phyloP scores from a whole-genome alignment of 2,329 filamentous ascomycete species.

The Graphilbum fragrans region DNA sequence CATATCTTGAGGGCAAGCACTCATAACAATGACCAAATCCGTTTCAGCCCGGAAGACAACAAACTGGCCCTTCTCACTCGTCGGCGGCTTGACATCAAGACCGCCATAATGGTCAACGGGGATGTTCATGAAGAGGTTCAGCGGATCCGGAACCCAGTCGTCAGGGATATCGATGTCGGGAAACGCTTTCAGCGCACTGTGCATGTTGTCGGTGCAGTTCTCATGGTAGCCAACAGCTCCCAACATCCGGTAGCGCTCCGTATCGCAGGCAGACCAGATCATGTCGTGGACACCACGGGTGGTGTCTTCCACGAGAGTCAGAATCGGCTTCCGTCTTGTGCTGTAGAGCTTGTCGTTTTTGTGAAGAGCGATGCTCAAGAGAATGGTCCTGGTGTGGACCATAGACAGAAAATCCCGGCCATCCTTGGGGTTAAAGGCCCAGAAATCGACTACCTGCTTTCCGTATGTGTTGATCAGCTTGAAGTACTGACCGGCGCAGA shows the following conservation, averaged over 20 bases:
- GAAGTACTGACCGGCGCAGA: slow-evolving; percentile 24
- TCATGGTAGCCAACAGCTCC: slow-evolving; percentile 24
- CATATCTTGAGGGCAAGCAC: slow-evolving; percentile 28
- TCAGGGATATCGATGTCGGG: slow-evolving; percentile 14
- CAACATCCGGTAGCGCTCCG: slow-evolving; percentile 22
- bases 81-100: slow-evolving; percentile 19
- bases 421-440: slow-evolving; percentile 28
- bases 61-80: slow-evolving; percentile 20
- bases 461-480: slow-evolving; percentile 34
- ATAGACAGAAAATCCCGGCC: slow-evolving; percentile 22
- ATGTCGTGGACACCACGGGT: slow-evolving; percentile 25
- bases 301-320: slow-evolving; percentile 23
- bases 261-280: slow-evolving; percentile 26
- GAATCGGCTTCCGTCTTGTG: slow-evolving; percentile 21
- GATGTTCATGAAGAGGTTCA: slow-evolving; percentile 32
- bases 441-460: slow-evolving; percentile 37
- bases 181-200: slow-evolving; percentile 16
- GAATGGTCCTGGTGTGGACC: slow-evolving; percentile 23
- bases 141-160: slow-evolving; percentile 24
- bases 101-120: slow-evolving; percentile 20
- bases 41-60: slow-evolving; percentile 21
- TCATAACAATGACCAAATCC: slow-evolving; percentile 26
- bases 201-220: slow-evolving; percentile 27
- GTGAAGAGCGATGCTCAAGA: slow-evolving; percentile 15
- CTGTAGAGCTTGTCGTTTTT: slow-evolving; percentile 22